Base-by-base conservation (phyloP, 2,329 filamentous ascomycete genomes). In the Colletotrichum liaoningense region DNA sequence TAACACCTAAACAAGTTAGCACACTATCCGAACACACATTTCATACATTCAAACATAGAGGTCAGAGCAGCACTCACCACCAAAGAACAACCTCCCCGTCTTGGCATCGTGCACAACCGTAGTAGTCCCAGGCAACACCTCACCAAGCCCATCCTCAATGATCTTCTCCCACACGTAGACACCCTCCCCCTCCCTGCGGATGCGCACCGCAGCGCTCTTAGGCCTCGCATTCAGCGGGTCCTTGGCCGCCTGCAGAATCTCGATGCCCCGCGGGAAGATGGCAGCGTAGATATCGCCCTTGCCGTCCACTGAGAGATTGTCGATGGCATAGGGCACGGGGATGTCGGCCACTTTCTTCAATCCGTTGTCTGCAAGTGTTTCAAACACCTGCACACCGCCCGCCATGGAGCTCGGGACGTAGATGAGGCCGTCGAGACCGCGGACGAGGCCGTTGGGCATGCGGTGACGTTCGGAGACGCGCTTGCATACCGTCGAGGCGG, bases 391-490 rank as follows among this genome's bases (percentile, higher is more conserved):
- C 4, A 82, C 56, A 4, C 38, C 75, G 0, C 79, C 79, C 0
- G 69, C 55, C 2, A 78, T 59, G 0, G 79, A 76, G 68, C 77
- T 77, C 0, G 81, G 81, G 1, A 83, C 76, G 57, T 82, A 84
- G 11, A 84, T 46, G 0, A 78, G 75, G 5, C 77, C 78, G 16
- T 80, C 78, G 7, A 67, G 70, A 26, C 76, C 76, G 2, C 33
- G 74, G 1, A 69, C 70, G 1, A 83, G 74, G 0, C 82, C 81
- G 55, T 83, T 84, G 38, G 82, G 81, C 56, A 77, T 79, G 14
- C 72, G 69, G 3, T 80, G 75, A 9, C 78, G 76, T 1, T 56
- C 33, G 0, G 75, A 75, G 0, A 78, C 77, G 3, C 74, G 63
- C 24, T 66, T 77, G 70, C 79, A 80, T 14, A 76, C 79, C 1